phyloP scores from a whole-genome alignment of 1,284 basidiomycete species.

The Cutaneotrichosporon sp. region DNA sequence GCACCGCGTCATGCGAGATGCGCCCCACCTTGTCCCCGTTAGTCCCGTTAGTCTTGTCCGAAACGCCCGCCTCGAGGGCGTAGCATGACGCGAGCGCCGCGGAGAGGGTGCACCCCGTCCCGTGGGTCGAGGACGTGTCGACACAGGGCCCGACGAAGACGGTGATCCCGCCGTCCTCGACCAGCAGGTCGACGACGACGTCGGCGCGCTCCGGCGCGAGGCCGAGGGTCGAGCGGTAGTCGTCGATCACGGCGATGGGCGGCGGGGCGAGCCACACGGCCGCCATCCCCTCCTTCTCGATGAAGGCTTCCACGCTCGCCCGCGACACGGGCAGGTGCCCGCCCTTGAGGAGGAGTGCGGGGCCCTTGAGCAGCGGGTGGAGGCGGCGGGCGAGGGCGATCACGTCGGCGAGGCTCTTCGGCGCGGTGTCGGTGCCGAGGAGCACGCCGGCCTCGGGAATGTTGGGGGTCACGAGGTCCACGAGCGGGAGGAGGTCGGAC shows the following conservation, averaged over 20 bases:
- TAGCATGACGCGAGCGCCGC: conserved; percentile 69
- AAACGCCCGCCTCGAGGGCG: conserved; percentile 18
- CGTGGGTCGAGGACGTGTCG: conserved; percentile 76
- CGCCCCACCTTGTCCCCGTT: neutral
- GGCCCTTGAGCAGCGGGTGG: conserved; percentile 58
- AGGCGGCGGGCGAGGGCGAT: conserved; percentile 63
- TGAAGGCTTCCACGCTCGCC: conserved; percentile 54
- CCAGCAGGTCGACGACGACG: conserved; percentile 77
- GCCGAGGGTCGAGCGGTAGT: conserved; percentile 20
- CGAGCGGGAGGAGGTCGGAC: conserved; percentile 69
- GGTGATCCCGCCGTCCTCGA: conserved; percentile 55
- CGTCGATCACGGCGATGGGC: conserved; percentile 29
- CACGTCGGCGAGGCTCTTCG: conserved; percentile 63
- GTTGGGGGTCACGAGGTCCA: conserved; percentile 83
- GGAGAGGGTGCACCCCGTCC: conserved; percentile 90
- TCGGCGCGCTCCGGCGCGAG: conserved; percentile 15
- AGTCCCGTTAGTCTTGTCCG: no score
- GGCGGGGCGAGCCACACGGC: conserved; percentile 22
- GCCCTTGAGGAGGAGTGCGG: conserved; percentile 77
- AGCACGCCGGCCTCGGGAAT: conserved; percentile 73
- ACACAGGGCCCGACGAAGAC: conserved; percentile 69
- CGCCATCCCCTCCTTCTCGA: conserved; percentile 14
- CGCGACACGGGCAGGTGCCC: conserved; percentile 67
- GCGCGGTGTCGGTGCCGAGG: conserved; percentile 5
- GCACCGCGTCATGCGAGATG: conserved; percentile 62